A percentile compares a stretch with the other conserved stretches of the same genome.
phyloP scores from a whole-genome alignment of 805 yeast genomes.

The Starmerella vitae region DNA sequence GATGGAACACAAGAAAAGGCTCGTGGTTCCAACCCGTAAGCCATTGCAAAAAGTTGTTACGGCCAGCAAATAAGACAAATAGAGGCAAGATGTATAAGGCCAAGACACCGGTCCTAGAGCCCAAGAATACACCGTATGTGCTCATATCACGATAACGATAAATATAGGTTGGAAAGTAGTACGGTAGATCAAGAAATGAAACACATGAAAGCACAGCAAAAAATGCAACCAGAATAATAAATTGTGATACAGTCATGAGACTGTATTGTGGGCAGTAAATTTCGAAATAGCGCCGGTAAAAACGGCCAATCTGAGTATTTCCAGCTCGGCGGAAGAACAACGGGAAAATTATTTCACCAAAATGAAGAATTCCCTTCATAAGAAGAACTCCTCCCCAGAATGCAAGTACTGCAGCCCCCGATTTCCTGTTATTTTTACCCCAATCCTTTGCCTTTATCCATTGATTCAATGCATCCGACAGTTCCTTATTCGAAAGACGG shows the following conservation, averaged over 20 bases:
- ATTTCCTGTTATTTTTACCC: conserved; percentile 5
- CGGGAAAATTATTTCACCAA: conserved; percentile 5
- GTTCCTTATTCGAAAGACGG: conserved; percentile 2
- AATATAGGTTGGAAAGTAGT: conserved; percentile 6
- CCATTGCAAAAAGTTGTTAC: conserved; percentile 53
- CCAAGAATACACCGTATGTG: conserved; percentile 7
- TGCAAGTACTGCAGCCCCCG: conserved; percentile 11
- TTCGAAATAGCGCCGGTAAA: neutral
- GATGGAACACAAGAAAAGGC: conserved; percentile 47
- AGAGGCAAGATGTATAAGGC: conserved; percentile 21
- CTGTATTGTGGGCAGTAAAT: conserved; percentile 7
- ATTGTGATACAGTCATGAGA: conserved; percentile 32
- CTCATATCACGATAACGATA: conserved; percentile 1
- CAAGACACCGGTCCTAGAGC: conserved; percentile 15
- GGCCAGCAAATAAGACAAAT: conserved; percentile 39
- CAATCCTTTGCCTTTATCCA: neutral
- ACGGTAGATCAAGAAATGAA: conserved; percentile 16
- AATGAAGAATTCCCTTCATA: conserved; percentile 3
- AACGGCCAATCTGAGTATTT: neutral
- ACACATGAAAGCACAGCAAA: conserved; percentile 26
- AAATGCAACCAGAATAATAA: conserved; percentile 28
- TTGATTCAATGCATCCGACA: conserved; percentile 3
- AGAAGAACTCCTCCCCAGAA: conserved; percentile 17
- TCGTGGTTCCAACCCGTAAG: conserved; percentile 48
- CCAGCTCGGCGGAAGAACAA: neutral